Conservation (phyloP, 2,329 filamentous ascomycete genomes). For the Aspergillus hortae region DNA sequence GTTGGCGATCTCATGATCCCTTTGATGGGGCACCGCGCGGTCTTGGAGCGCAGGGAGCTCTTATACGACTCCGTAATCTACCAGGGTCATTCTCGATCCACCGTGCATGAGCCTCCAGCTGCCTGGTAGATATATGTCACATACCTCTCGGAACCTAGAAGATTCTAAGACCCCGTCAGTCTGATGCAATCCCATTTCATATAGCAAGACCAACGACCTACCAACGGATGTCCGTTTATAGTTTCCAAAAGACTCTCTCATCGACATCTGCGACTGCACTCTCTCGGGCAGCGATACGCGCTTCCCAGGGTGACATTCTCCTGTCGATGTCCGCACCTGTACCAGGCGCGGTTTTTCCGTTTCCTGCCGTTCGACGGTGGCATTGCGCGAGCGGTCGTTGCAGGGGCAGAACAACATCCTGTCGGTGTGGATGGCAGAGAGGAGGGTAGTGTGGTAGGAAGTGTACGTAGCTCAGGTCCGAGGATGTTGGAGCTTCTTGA, state of each 20-base stretch:
- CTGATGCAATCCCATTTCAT: background rate
- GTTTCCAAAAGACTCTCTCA: background rate
- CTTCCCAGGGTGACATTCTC: background rate
- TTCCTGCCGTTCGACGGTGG: background rate
- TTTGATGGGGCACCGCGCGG: background rate
- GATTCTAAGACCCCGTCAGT: background rate
- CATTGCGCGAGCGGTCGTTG: background rate
- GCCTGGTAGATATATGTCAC: background rate
- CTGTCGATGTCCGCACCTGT: background rate
- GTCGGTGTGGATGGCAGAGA: no score
- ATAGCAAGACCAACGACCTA: background rate
- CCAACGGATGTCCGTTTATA: background rate
- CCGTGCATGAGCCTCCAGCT: background rate
- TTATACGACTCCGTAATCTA: background rate
- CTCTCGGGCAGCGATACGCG: background rate
- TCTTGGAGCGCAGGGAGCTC: background rate
- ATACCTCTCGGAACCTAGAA: background rate
- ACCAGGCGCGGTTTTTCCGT: background rate
- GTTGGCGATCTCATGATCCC: slow-evolving; percentile 12
- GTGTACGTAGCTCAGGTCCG: background rate
- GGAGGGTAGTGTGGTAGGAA: background rate
- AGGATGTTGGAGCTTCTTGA: background rate
- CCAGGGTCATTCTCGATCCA: background rate
- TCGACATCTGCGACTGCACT: background rate
- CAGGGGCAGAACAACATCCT: background rate